These are phyloP conservation scores for Rosa chinensis DNA, from an alignment of 306 rosid species.

Conservation along the genomic window DNA sequence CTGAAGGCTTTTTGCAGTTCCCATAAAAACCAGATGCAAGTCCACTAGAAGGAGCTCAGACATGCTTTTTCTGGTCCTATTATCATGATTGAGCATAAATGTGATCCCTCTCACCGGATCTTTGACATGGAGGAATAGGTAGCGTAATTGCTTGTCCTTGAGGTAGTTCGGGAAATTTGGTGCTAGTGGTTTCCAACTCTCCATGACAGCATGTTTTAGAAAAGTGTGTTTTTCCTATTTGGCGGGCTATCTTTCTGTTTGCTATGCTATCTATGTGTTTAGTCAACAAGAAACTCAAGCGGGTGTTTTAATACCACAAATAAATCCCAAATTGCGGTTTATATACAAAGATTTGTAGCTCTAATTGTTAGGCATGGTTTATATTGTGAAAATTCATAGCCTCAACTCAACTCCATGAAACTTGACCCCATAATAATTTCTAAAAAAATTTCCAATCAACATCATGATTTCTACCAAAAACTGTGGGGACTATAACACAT, in stretches of 20 bases:
- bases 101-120: conserved; percentile 17
- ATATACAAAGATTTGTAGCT: too few species aligned
- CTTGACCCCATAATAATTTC: too few species aligned
- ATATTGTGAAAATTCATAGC: too few species aligned
- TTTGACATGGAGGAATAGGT: not conserved
- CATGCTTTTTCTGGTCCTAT: not conserved
- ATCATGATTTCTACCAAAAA: too few species aligned
- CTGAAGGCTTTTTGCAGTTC: not conserved
- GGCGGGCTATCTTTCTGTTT: not conserved
- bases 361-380: too few species aligned
- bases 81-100: conserved; percentile 1
- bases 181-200: conserved; percentile 8
- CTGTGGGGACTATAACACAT: too few species aligned
- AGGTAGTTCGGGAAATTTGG: not conserved
- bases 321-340: not conserved
- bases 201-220: not conserved
- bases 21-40: not conserved
- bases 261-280: not conserved
- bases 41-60: not conserved
- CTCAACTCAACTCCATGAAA: too few species aligned
- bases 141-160: not conserved
- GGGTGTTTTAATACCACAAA: not conserved
- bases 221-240: not conserved
- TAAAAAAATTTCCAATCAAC: too few species aligned
- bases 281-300: conserved; percentile 5